Evolutionary conservation across 352 stramenopile genomes (phyloP).

Genomic region (Globisporangium nodosum): DNA sequence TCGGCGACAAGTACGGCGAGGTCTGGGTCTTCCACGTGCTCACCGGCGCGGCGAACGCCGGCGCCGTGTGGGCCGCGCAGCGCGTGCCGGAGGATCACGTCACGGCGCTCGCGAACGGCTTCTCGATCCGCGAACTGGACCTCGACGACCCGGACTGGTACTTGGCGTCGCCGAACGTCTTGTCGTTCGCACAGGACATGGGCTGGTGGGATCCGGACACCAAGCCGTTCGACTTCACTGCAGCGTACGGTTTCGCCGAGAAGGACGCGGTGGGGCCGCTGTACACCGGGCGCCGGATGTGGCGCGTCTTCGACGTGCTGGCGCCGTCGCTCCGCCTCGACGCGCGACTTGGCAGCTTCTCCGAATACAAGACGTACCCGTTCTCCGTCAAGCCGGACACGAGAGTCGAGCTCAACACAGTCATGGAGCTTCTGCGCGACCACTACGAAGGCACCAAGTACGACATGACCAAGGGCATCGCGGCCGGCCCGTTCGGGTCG

Average conservation of each 20-base stretch:
- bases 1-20: slow-evolving; percentile 85
- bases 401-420: slow-evolving; percentile 26
- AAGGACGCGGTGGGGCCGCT: slow-evolving; percentile 54
- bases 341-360: slow-evolving; percentile 49
- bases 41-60: slow-evolving; percentile 79
- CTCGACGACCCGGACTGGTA: slow-evolving; percentile 75
- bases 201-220: slow-evolving; percentile 70
- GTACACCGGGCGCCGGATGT: slow-evolving; percentile 82
- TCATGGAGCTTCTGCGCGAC: slow-evolving; percentile 75
- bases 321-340: slow-evolving; percentile 76
- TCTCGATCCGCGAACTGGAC: slow-evolving; percentile 89
- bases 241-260: slow-evolving; percentile 58
- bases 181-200: slow-evolving; percentile 76
- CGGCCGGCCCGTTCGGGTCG: slow-evolving; percentile 82
- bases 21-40: slow-evolving; percentile 95
- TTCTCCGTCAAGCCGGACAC: slow-evolving; percentile 84
- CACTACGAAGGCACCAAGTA: slow-evolving; percentile 85
- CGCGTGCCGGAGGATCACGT: slow-evolving; percentile 88
- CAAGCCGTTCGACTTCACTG: slow-evolving; percentile 63
- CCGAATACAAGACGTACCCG: slow-evolving; percentile 77
- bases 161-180: slow-evolving; percentile 86
- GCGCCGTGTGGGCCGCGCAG: slow-evolving; percentile 92
- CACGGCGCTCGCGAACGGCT: slow-evolving; percentile 89
- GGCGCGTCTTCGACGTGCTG: slow-evolving; percentile 82
- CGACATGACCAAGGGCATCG: slow-evolving; percentile 63